Base-by-base conservation (phyloP, 306 rosid species). In the Rosa chinensis region DNA sequence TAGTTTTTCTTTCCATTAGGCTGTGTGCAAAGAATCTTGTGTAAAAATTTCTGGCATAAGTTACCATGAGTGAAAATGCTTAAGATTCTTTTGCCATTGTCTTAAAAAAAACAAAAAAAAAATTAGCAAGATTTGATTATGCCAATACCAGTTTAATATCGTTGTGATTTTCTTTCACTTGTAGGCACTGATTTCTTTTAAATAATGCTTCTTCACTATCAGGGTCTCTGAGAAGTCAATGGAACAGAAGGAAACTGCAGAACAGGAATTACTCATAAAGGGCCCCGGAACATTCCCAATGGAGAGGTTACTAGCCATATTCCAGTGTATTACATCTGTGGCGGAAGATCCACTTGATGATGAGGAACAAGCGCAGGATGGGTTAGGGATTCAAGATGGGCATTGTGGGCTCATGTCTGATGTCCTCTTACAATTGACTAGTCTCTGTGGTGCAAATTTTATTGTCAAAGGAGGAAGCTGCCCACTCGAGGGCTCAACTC, bases 271-370 rank as follows among this genome's bases (percentile, higher is more conserved):
- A 74, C 89, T 92, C 55, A 86, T 86, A 94, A 94, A 92, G 88
- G 97, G 98, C 66, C 99, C 99, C 20, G 97, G 99, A 87, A 86
- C 95, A 70, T 94, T 92, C 81, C 99, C 99, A 79, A 42, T 94
- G 73, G 99, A 94, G 86, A 90, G 97, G 82, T 86, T 94, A 81
- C 85, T 94, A 82, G 97, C 99, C 85, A 91, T 94, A 81, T 92
- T 92, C 86, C 97, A 92, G 71, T 91, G 97, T 79, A 82, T 92
- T 69, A 86, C 94, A 43, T 92, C 99, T 20, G 89, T 89, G 37
- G 85, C 86, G 56, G 95, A 92, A 48, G 88, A 82, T 58, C 82
- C 91, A 59, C 59, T 67, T 5, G 91, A 89, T 32, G 95, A 92
- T 16, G 93, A 90, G 63, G 91, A 82, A 75, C 82, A 80, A 78